A percentile compares a stretch with the other conserved stretches of the same genome.
These are phyloP conservation scores for Thelephora ganbajun DNA, from an alignment of 768 basidiomycete species.

Conservation along the genomic window DNA sequence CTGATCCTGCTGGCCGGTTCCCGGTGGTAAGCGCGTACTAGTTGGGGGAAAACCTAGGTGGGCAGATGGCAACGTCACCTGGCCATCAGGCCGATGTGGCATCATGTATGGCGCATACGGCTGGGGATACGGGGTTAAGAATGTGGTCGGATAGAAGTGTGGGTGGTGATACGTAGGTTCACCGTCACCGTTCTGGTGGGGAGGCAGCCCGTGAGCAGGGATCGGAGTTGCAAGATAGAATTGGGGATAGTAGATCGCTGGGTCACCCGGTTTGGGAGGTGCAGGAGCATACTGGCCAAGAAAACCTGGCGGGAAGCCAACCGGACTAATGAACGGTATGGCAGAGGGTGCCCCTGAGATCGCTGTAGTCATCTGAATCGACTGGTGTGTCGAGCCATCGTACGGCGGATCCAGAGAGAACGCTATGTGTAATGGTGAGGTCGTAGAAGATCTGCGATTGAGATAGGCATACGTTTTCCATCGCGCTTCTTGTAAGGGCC, in stretches of 20 bases:
- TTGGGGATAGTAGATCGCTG: conserved; percentile 36
- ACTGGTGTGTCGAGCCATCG: background rate
- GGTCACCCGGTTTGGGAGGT: conserved; percentile 36
- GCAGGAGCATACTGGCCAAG: conserved; percentile 35
- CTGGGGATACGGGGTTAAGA: conserved; percentile 32
- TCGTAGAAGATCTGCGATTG: conserved; percentile 5
- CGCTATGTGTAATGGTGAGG: background rate
- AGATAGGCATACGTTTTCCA: conserved; percentile 58
- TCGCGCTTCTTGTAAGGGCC: conserved; percentile 94
- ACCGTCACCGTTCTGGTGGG: conserved; percentile 21
- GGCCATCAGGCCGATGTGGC: conserved; percentile 26
- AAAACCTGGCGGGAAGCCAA: conserved; percentile 39
- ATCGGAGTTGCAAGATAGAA: conserved; percentile 27
- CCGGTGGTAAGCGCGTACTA: background rate
- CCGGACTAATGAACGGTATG: conserved; percentile 36
- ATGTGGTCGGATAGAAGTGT: conserved; percentile 33
- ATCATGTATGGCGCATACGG: conserved; percentile 34
- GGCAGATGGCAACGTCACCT: conserved; percentile 17
- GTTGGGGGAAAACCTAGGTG: background rate
- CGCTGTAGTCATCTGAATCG: conserved; percentile 18
- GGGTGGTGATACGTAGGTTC: conserved; percentile 16
- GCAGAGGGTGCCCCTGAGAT: conserved; percentile 28
- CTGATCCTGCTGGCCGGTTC: background rate
- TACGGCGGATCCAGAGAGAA: background rate
- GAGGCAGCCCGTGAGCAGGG: conserved; percentile 25